Evolutionary conservation across 495 filamentous ascomycete species (phyloP).

Genomic region (Xanthoparmelia taractica): DNA sequence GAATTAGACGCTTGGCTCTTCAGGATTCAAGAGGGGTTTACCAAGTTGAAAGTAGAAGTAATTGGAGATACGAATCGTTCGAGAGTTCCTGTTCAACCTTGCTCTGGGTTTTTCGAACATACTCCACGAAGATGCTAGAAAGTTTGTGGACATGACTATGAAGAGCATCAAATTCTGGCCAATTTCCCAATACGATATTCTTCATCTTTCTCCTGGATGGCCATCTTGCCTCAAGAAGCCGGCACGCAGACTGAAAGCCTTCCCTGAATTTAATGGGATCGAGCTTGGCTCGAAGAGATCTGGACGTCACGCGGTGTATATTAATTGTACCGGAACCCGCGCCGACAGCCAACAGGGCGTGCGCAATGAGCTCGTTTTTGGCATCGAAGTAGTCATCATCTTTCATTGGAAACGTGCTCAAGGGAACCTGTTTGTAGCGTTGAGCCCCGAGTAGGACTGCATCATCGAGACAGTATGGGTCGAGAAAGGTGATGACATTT

Average conservation of each 20-base stretch:
- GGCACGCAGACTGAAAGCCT: neutral
- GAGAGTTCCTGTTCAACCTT: neutral
- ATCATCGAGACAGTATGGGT: neutral
- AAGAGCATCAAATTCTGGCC: neutral
- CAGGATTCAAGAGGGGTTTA: neutral
- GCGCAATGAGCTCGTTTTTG: neutral
- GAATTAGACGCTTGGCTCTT: neutral
- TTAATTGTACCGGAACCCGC: neutral
- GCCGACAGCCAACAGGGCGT: neutral
- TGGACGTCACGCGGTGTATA: neutral
- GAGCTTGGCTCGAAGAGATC: neutral
- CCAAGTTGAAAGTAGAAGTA: neutral
- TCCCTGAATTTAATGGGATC: neutral
- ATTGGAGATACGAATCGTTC: neutral
- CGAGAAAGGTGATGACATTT: neutral
- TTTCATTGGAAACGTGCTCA: neutral
- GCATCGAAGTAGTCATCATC: neutral
- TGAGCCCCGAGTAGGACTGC: neutral
- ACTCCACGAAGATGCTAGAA: neutral
- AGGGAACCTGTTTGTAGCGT: neutral
- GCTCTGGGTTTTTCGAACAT: too few species aligned
- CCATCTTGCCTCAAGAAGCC: neutral
- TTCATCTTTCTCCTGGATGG: neutral
- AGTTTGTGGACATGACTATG: neutral
- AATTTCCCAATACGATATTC: neutral